Conservation (phyloP, 768 basidiomycete species). For the Kondoa subrosea region DNA sequence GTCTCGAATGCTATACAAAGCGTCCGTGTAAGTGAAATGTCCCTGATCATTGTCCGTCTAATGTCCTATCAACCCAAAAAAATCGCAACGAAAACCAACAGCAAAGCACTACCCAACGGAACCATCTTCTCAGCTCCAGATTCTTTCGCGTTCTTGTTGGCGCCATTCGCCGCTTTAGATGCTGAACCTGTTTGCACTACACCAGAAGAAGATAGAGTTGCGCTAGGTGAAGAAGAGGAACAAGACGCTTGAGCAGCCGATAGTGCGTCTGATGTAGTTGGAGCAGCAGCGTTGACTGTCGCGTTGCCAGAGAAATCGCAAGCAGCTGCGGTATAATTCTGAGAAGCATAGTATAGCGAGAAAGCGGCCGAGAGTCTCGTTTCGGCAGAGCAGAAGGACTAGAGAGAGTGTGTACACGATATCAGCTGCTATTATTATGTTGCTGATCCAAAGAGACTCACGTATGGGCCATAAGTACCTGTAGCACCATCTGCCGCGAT, state of each 20-base stretch:
- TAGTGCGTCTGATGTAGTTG: neutral
- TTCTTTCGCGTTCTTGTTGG: too few species aligned
- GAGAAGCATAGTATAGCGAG: neutral
- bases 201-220: neutral
- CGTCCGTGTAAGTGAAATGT: too few species aligned
- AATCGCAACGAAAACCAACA: too few species aligned
- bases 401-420: too few species aligned
- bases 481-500: neutral
- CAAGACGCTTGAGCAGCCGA: neutral
- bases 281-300: neutral
- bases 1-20: too few species aligned
- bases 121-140: too few species aligned
- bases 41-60: too few species aligned
- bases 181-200: neutral
- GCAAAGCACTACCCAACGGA: too few species aligned
- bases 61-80: too few species aligned
- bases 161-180: neutral
- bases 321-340: neutral
- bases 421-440: neutral
- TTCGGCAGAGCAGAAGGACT: neutral
- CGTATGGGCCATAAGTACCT: neutral
- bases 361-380: neutral
- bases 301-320: neutral
- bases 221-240: neutral
- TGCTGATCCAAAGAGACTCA: neutral